Base-by-base conservation (phyloP, 805 yeast genomes). In the Clavispora vitiphila region DNA sequence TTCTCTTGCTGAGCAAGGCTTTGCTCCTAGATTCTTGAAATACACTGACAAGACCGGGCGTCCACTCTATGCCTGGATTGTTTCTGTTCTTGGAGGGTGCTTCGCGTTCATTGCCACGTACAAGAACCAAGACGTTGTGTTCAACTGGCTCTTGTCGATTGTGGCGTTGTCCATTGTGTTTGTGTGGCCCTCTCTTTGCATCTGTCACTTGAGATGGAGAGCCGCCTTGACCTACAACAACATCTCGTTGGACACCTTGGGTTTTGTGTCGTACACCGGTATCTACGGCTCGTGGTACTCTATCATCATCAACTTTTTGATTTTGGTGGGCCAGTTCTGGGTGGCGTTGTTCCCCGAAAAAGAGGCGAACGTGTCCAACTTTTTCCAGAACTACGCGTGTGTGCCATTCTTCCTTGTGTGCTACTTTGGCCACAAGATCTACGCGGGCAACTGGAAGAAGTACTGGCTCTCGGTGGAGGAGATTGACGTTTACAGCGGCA, bases 261-360 rank as follows among this genome's bases (percentile, higher is more conserved):
- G 58, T 2, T 59, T 56, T 35, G 60, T 56, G 24, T 57, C 71
- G 3, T 60, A 67, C 20, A 71, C 74, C 8, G 74, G 73, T 22
- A 58, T 62, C 18, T 50, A 57, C 49, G 74, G 74, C 10, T 67
- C 73, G 5, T 55, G 52, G 38, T 64, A 58, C 48, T 67, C 65
- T 14, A 46, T 62, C 20, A 27, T 62, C 16, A 44, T 58, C 34
- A 65, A 64, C 48, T 35, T 49, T 11, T 57, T 69, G 38, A 60
- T 69, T 38, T 57, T 69, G 48, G 54, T 69, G 41, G 71, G 69
- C 19, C 73, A 69, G 51, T 69, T 69, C 53, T 69, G 71, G 71
- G 67, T 69, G 37, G 70, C 74, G 4, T 63, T 69, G 42, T 69
- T 48, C 58, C 74, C 74, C 1, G 39, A 42, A 29, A 49, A 54